phyloP scores from a whole-genome alignment of 495 filamentous ascomycete genomes.

The Penicillium egyptiacum region DNA sequence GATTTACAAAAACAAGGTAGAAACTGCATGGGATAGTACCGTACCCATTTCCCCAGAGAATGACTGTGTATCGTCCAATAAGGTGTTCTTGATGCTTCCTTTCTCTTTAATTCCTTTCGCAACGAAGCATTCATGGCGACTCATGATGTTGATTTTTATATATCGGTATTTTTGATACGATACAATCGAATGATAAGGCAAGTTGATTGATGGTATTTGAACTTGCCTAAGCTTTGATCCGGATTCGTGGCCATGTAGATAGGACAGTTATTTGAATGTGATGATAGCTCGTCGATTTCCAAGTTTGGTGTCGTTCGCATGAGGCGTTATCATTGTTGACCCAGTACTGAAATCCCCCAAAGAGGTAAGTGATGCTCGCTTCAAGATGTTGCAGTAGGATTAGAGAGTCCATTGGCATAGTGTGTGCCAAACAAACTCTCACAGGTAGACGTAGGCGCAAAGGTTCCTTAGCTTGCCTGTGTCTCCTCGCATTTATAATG shows the following conservation, averaged over 20 bases:
- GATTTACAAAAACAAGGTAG: no score
- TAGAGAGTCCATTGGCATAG: not conserved
- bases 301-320: not conserved
- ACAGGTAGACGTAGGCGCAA: not conserved
- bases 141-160: conserved; percentile 14
- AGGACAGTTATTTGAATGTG: not conserved
- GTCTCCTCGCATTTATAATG: not conserved
- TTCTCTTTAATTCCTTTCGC: not conserved
- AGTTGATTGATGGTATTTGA: conserved; percentile 3
- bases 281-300: not conserved
- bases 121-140: conserved; percentile 8
- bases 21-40: no score
- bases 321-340: not conserved
- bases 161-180: conserved; percentile 18
- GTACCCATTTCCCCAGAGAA: no score
- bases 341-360: not conserved
- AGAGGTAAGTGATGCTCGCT: not conserved
- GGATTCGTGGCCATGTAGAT: not conserved
- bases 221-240: not conserved
- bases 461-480: not conserved
- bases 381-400: not conserved
- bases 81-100: conserved; percentile 1
- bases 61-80: no score
- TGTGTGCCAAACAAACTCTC: not conserved
- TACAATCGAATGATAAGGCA: conserved; percentile 10